Conservation (phyloP, 305 asterid genomes). For the Plantago rigida region DNA sequence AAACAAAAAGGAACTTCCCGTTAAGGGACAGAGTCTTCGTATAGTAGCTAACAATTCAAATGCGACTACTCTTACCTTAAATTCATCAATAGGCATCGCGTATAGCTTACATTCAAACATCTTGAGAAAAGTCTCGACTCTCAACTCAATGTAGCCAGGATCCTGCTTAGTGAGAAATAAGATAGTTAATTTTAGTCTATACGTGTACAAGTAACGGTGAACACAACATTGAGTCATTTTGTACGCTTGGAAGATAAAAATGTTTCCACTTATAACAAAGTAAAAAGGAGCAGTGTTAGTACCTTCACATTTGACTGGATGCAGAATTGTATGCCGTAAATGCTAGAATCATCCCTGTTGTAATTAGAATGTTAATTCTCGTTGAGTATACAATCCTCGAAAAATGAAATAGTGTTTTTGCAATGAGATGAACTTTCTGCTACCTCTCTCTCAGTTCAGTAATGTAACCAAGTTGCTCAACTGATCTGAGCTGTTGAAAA, state of each 20-base stretch:
- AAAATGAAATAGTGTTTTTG: no score
- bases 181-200: neutral
- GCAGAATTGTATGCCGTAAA: slow-evolving; percentile 82
- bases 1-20: slow-evolving; percentile 18
- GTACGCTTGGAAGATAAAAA: no score
- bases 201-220: neutral
- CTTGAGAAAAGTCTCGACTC: slow-evolving; percentile 77
- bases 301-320: slow-evolving; percentile 87
- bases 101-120: slow-evolving; percentile 75
- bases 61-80: slow-evolving; percentile 40
- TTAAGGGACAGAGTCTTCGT: slow-evolving; percentile 2
- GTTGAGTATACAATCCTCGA: neutral
- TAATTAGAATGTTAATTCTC: no score
- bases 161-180: slow-evolving; percentile 45
- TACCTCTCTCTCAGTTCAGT: slow-evolving; percentile 82
- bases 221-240: slow-evolving; percentile 6
- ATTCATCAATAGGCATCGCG: slow-evolving; percentile 73
- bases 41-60: neutral
- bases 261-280: neutral
- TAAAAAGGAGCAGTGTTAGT: neutral
- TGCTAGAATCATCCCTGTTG: slow-evolving; percentile 71
- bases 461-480: slow-evolving; percentile 96
- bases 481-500: slow-evolving; percentile 96
- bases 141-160: slow-evolving; percentile 73
- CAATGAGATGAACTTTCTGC: neutral